A percentile compares a stretch with the other conserved stretches of the same genome.
Conservation (phyloP, 257 asterid species). For the Solanum appendiculatum region DNA sequence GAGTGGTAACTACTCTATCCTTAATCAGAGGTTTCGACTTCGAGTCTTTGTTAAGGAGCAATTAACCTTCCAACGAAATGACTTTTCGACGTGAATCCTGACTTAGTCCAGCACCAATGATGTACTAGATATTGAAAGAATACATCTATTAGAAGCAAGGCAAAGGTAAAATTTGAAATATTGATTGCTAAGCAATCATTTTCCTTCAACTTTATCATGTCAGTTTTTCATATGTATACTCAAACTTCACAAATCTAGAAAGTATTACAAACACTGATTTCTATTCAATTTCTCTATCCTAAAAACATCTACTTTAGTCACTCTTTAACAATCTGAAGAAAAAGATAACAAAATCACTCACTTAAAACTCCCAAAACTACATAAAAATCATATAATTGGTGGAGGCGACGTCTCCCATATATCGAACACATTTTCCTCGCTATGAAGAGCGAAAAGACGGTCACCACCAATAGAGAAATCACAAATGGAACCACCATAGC, state of each 20-base stretch:
- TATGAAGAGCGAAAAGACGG: constrained; percentile 71
- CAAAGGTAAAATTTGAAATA: constrained; percentile 6
- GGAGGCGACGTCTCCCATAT: constrained; percentile 77
- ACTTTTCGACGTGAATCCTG: background rate
- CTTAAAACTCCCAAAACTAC: background rate
- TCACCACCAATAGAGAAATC: constrained; percentile 91
- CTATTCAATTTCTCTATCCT: constrained; percentile 1
- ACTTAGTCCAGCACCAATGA: background rate
- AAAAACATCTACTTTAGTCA: background rate
- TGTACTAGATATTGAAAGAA: constrained; percentile 4
- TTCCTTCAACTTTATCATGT: constrained; percentile 7
- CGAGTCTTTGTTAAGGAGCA: no score
- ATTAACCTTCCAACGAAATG: background rate
- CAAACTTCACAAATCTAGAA: constrained; percentile 11
- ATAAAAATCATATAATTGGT: constrained; percentile 40
- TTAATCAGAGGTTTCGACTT: background rate
- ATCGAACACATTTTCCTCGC: constrained; percentile 86
- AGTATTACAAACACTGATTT: background rate
- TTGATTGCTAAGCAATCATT: constrained; percentile 37
- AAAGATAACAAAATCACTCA: constrained; percentile 1
- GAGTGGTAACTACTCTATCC: background rate
- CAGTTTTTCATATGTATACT: constrained; percentile 12
- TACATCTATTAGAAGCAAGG: constrained; percentile 18
- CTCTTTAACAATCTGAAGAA: constrained; percentile 9
- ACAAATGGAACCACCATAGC: constrained; percentile 81